Evolutionary conservation across 164 flowering plant genomes (phyloP).

Genomic region (Sextonia rubra): DNA sequence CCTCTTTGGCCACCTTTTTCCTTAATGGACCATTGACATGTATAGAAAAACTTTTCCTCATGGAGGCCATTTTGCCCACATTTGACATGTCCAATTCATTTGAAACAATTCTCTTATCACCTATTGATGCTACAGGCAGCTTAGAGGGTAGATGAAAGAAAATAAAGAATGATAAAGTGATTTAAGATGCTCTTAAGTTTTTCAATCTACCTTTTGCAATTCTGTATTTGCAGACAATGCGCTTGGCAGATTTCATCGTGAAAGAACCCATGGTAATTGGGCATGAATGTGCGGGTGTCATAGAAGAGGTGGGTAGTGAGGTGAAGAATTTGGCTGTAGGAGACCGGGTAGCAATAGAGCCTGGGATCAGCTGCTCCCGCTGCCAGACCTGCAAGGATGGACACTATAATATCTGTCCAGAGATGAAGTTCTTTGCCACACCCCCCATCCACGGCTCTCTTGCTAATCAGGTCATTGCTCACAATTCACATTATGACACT

Average conservation of each 20-base stretch:
- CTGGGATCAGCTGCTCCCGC: conserved; percentile 79
- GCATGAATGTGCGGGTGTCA: conserved; percentile 91
- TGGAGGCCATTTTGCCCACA: too few relatives aligned
- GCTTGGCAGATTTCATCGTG: conserved; percentile 63
- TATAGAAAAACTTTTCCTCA: too few relatives aligned
- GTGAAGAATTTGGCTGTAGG: conserved; percentile 63
- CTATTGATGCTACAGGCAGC: too few relatives aligned
- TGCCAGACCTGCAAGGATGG: conserved; percentile 72
- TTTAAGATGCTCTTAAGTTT: too few relatives aligned
- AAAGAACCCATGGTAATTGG: conserved; percentile 98
- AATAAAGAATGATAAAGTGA: too few relatives aligned
- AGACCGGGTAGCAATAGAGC: conserved; percentile 92
- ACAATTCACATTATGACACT: too few relatives aligned
- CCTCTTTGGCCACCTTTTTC: too few relatives aligned
- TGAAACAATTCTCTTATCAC: too few relatives aligned
- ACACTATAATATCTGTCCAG: conserved; percentile 85
- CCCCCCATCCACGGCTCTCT: conserved; percentile 89
- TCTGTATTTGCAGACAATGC: conserved; percentile 43
- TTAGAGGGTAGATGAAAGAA: too few relatives aligned
- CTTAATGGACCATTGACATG: too few relatives aligned
- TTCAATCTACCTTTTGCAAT: background rate
- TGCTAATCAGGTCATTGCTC: conserved; percentile 64
- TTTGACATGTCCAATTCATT: too few relatives aligned
- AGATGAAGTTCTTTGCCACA: conserved; percentile 93
- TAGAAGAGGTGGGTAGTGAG: conserved; percentile 79